phyloP scores from a whole-genome alignment of 2,329 filamentous ascomycete genomes.

The Fusarium staphyleae region DNA sequence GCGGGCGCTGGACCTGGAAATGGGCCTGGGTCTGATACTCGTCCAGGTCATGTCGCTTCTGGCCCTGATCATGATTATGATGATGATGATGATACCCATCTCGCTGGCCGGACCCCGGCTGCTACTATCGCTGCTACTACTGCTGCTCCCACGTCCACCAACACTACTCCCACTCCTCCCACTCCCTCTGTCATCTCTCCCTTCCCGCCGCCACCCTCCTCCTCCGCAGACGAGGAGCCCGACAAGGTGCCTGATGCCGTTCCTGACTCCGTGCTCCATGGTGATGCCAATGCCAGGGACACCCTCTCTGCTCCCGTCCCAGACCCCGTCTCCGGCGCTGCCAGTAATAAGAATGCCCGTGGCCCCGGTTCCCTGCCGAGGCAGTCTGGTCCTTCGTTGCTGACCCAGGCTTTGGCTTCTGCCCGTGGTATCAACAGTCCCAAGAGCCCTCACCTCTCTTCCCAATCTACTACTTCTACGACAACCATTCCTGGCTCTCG shows the following conservation, averaged over 20 bases:
- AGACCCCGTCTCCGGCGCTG: constrained; percentile 23
- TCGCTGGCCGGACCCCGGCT: constrained; percentile 24
- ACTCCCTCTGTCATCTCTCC: constrained; percentile 34
- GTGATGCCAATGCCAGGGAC: constrained; percentile 39
- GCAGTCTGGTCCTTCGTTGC: constrained; percentile 60
- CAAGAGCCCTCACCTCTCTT: constrained; percentile 18
- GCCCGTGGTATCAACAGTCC: constrained; percentile 57
- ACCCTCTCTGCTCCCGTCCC: constrained; percentile 1
- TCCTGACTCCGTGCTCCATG: constrained; percentile 35
- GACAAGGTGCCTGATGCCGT: constrained; percentile 39
- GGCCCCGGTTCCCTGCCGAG: constrained; percentile 48
- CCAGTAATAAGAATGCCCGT: constrained; percentile 56
- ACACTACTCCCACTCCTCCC: constrained; percentile 35
- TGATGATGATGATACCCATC: constrained; percentile 36
- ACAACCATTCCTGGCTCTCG: constrained; percentile 5
- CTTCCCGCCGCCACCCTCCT: constrained; percentile 35
- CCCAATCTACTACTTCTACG: too few relatives aligned
- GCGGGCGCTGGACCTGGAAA: not conserved
- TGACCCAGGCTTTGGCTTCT: constrained; percentile 65
- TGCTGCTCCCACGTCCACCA: constrained; percentile 29
- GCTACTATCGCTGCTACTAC: not conserved
- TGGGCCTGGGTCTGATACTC: not conserved
- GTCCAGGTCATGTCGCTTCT: not conserved
- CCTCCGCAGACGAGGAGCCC: constrained; percentile 34
- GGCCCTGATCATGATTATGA: constrained; percentile 37